A percentile compares a stretch with the other conserved stretches of the same genome.
phyloP scores from a whole-genome alignment of 345 rosid genomes.

The Anacardium occidentale region DNA sequence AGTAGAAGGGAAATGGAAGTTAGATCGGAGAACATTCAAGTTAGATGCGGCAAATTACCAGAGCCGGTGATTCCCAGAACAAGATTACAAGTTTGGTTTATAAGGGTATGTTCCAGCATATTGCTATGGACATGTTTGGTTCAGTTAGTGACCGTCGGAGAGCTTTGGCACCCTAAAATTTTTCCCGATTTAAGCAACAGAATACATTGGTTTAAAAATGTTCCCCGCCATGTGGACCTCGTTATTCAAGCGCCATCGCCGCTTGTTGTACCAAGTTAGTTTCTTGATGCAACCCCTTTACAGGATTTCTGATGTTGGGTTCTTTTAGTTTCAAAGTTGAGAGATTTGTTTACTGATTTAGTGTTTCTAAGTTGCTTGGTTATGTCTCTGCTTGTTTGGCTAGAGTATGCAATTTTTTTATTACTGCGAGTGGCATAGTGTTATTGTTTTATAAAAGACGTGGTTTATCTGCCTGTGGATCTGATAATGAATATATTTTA shows the following conservation, averaged over 20 bases:
- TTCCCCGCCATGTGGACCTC: slow-evolving; percentile 36
- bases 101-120: slow-evolving; percentile 84
- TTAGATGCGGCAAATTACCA: slow-evolving; percentile 61
- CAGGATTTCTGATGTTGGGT: slow-evolving; percentile 3
- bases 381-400: no score
- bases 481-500: not conserved
- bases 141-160: slow-evolving; percentile 79
- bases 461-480: not conserved
- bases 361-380: not conserved
- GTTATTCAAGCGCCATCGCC: slow-evolving; percentile 45
- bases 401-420: not conserved
- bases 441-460: not conserved
- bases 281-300: not conserved
- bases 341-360: not conserved
- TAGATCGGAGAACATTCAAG: slow-evolving; percentile 65
- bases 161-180: slow-evolving; percentile 79
- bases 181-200: slow-evolving; percentile 48
- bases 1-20: slow-evolving; percentile 66
- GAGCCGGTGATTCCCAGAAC: slow-evolving; percentile 57
- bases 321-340: not conserved
- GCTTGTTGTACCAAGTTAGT: slow-evolving; percentile 51
- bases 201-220: slow-evolving; percentile 39
- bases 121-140: slow-evolving; percentile 97
- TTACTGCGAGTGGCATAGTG: not conserved
- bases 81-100: slow-evolving; percentile 78